Evolutionary conservation across 805 yeast genomes (phyloP).

Genomic region (Yarrowia deformans): DNA sequence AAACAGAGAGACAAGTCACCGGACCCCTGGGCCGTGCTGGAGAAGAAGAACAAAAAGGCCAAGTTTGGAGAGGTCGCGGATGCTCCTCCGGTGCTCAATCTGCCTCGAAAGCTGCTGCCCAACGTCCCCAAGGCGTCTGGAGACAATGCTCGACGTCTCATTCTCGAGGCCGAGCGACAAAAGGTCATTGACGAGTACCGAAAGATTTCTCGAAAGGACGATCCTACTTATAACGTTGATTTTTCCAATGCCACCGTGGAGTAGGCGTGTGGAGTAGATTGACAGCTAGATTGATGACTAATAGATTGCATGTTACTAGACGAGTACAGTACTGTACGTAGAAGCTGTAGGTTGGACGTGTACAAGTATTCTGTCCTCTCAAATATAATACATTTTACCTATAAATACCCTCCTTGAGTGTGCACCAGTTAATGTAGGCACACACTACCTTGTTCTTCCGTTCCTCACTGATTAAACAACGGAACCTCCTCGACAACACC

Average conservation of each 20-base stretch:
- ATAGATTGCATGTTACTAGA: slow-evolving; percentile 1
- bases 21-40: slow-evolving; percentile 54
- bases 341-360: too few relatives aligned
- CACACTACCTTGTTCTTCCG: too few relatives aligned
- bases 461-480: slow-evolving; percentile 43
- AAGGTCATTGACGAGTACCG: slow-evolving; percentile 51
- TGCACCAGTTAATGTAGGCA: too few relatives aligned
- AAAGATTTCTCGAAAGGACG: slow-evolving; percentile 44
- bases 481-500: slow-evolving; percentile 46
- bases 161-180: slow-evolving; percentile 52
- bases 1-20: slow-evolving; percentile 51
- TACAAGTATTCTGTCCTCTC: too few relatives aligned
- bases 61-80: slow-evolving; percentile 55
- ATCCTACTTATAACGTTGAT: slow-evolving; percentile 30
- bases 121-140: slow-evolving; percentile 55
- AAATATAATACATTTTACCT: slow-evolving; percentile 9
- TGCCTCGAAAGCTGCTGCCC: slow-evolving; percentile 47
- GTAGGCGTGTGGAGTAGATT: not conserved
- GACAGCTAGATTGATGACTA: not conserved
- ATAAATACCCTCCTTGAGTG: slow-evolving; percentile 3
- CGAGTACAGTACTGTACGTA: too few relatives aligned
- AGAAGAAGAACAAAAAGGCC: slow-evolving; percentile 46
- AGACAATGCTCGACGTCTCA: slow-evolving; percentile 51
- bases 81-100: slow-evolving; percentile 53
- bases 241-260: slow-evolving; percentile 32